Evolutionary conservation across 352 stramenopile genomes (phyloP), one percentile per base, ranked within the genome.

Genomic region (Phytophthora pinifolia): DNA sequence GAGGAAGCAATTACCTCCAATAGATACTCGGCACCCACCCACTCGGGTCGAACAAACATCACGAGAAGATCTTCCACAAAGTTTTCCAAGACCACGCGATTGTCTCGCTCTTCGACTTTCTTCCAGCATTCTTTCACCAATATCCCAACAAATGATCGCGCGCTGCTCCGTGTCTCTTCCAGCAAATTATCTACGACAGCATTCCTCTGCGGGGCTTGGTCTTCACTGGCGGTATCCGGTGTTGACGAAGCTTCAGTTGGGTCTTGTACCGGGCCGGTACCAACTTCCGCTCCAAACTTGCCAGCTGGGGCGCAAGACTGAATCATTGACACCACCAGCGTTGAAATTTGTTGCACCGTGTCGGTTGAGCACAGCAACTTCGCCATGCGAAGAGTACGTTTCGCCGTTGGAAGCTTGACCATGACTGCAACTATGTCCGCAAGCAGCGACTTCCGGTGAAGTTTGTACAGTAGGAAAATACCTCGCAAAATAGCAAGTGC

Each of bases 41-140:
- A 94, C 52, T 96, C 86, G 10, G 84, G 83, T n/a, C 71, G 78
- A 14, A 73, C 64, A 62, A 94, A 88, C 75, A 96, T 88, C 7
- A 72, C 64, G 12, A 96, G 68, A 30, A 96, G 46, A 56, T 96
- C 86, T 59, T 96, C 84, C 22, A 88, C 64, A 49, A 94, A 89
- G 34, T 93, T 87, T 14, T 94, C 86, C 12, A 96, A 62, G 13
- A 88, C 62, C 38, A 86, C 63, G 17, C 84, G 81, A 59, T 86
- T 79, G 46, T 92, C 79, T 30, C 78, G 65, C 27, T 92, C 83
- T 50, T 94, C 84, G 8, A 67, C 74, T 58, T 92, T 94, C 62
- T 92, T 94, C 66, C 89, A 74, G 47, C 82, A 94, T 46, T 85
- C 78, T 39, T 65, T 82, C 36, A 96, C 44, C 38, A 96, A 49